phyloP scores from a whole-genome alignment of 768 basidiomycete genomes.

The Gyrodon lividus region DNA sequence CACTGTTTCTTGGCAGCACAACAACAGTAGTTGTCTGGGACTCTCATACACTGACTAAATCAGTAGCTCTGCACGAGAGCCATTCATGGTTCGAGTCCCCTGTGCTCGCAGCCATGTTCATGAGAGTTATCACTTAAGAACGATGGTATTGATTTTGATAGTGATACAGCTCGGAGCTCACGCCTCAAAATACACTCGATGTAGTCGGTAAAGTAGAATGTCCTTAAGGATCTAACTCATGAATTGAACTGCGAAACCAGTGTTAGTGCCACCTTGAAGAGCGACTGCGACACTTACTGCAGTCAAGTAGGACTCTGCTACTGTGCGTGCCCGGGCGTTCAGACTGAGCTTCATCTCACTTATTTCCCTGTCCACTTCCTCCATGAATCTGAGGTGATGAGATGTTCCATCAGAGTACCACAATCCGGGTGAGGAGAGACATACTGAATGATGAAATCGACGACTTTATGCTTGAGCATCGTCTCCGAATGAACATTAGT shows the following conservation, averaged over 20 bases:
- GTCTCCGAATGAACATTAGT: conserved; percentile 96
- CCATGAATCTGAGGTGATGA: conserved; percentile 75
- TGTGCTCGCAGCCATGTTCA: not conserved
- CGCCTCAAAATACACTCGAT: conserved; percentile 13
- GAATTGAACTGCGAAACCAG: conserved; percentile 22
- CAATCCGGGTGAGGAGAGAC: conserved; percentile 28
- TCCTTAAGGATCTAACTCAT: conserved; percentile 13
- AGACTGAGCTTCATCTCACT: conserved; percentile 98
- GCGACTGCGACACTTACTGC: conserved; percentile 54
- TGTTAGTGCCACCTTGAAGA: not conserved
- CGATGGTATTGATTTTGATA: conserved; percentile 4
- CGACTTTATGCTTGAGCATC: conserved; percentile 99
- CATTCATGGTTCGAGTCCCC: not conserved
- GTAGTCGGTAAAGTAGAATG: conserved; percentile 11
- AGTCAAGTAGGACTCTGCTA: conserved; percentile 93
- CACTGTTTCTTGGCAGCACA: conserved; percentile 8
- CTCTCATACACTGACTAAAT: not conserved
- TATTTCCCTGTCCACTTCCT: conserved; percentile 99
- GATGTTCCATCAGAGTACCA: not conserved
- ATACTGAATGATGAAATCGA: conserved; percentile 99
- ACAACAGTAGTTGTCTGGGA: not conserved
- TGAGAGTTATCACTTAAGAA: not conserved
- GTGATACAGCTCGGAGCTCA: conserved; percentile 18
- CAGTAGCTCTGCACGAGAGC: not conserved
- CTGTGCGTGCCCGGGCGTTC: conserved; percentile 94